These are phyloP conservation scores for Mycena vitilis DNA, from an alignment of 768 basidiomycete genomes.

Conservation along the genomic window DNA sequence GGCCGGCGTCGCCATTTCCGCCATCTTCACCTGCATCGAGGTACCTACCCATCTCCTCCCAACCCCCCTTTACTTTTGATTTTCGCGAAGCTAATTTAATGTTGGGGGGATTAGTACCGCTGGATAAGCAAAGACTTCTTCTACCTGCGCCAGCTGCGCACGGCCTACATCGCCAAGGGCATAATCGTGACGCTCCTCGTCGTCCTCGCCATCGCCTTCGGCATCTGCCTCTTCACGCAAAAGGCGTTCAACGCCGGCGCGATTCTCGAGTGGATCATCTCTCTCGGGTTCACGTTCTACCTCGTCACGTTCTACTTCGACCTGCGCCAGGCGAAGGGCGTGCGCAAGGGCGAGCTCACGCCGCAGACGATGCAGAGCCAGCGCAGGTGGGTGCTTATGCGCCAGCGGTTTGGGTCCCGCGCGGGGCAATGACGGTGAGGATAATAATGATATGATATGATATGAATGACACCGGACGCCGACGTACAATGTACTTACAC, in stretches of 20 bases:
- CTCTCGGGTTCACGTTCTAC: slow-evolving; percentile 79
- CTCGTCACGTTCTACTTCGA: slow-evolving; percentile 80
- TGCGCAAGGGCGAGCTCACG: slow-evolving; percentile 59
- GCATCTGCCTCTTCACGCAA: slow-evolving; percentile 55
- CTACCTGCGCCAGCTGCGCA: slow-evolving; percentile 56
- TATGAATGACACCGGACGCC: neutral
- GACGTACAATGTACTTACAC: slow-evolving; percentile 42
- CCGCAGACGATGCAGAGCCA: slow-evolving; percentile 43
- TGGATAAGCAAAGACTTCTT: slow-evolving; percentile 72
- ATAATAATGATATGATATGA: too few relatives aligned
- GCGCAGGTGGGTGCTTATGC: too few relatives aligned
- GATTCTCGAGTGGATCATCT: slow-evolving; percentile 81
- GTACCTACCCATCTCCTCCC: slow-evolving; percentile 43
- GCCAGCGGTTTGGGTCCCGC: slow-evolving; percentile 20
- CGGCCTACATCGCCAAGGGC: slow-evolving; percentile 72
- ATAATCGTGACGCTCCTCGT: slow-evolving; percentile 70
- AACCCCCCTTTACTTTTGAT: neutral
- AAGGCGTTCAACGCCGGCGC: slow-evolving; percentile 60
- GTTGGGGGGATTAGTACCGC: too few relatives aligned
- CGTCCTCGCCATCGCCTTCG: slow-evolving; percentile 72
- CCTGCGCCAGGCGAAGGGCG: slow-evolving; percentile 69
- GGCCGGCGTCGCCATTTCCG: slow-evolving; percentile 75
- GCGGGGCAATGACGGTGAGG: too few relatives aligned
- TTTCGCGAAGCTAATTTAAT: too few relatives aligned
- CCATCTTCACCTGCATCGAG: slow-evolving; percentile 81